Base-by-base conservation (phyloP, 768 basidiomycete species). In the Leucocoprinus sp. region DNA sequence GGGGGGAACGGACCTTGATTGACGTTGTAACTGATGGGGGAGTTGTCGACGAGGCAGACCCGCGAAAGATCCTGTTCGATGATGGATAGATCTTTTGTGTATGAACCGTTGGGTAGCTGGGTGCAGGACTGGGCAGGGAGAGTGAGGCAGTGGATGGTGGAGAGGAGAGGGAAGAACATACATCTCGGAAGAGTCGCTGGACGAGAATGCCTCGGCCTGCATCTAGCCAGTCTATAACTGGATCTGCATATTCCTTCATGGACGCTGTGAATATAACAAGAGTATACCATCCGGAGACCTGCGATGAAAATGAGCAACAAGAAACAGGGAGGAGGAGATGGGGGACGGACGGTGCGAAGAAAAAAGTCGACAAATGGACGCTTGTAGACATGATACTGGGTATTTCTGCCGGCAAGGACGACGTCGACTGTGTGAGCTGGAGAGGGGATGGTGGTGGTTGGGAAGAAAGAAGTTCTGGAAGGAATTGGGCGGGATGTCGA, bases 221-320 rank as follows among this genome's bases (percentile, higher is more conserved):
- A 60, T 99, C 96, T 43, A 99, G 69, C 96, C 96, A 99, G 65
- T 99, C 96, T 54, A 99, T 99, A 22, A 99, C 93, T 0, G 96
- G 96, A 69, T 99, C 96, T 50, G 96, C 96, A 62, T 99, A 99
- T 65, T 99, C 96, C 58, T 93, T 87, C 89, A 99, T 91, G 7
- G 95, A 97, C 5, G 96, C 96, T 24, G 96, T 99, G 66, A 95
- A 99, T 52, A 99, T 92, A 43, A 99, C 93, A 49, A 99, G 77
- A 1, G 93, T 98, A 66, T 99, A 99, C 96, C 96, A 99, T 19
- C 83, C 74, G 23, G 96, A 93, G 31, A 97, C 95, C 93, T 98
- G 11, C 15, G 12, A 11, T 2, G 23, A 22, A 23, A 8, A 27
- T 27, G 11, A 27, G 26, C 26, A 27, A 5, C 17, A 29, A 37